Evolutionary conservation across 805 yeast genomes (phyloP).

Genomic region (Schwanniomyces sp.): DNA sequence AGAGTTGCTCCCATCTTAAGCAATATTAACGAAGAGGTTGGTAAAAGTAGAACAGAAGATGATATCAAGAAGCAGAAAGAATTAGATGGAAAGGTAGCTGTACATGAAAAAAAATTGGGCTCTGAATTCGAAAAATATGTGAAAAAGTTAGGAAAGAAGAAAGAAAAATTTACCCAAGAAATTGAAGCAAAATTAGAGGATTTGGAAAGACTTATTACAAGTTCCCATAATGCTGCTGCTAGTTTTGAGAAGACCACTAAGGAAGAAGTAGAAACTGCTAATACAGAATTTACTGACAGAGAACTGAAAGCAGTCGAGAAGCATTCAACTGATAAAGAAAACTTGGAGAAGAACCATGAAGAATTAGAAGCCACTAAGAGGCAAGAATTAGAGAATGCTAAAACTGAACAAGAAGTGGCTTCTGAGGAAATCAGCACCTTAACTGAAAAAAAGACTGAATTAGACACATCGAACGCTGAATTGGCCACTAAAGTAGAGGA

Average conservation of each 20-base stretch:
- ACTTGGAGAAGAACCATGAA: slow-evolving; percentile 41
- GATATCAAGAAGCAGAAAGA: slow-evolving; percentile 39
- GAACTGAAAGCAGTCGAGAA: slow-evolving; percentile 47
- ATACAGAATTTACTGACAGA: slow-evolving; percentile 42
- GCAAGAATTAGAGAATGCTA: slow-evolving; percentile 43
- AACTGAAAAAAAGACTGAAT: slow-evolving; percentile 41
- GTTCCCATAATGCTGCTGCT: slow-evolving; percentile 32
- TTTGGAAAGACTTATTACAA: slow-evolving; percentile 18
- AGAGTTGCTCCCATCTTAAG: slow-evolving; percentile 56
- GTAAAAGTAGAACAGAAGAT: slow-evolving; percentile 43
- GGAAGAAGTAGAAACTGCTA: slow-evolving; percentile 45
- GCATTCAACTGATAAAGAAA: slow-evolving; percentile 46
- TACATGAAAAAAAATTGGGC: slow-evolving; percentile 35
- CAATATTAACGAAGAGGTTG: slow-evolving; percentile 50
- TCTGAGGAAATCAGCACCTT: slow-evolving; percentile 45
- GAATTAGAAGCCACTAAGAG: slow-evolving; percentile 45
- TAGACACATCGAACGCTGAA: slow-evolving; percentile 39
- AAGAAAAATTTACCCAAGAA: slow-evolving; percentile 41
- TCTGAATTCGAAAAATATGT: slow-evolving; percentile 36
- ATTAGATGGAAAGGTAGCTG: slow-evolving; percentile 33
- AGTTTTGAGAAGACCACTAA: slow-evolving; percentile 42
- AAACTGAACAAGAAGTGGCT: slow-evolving; percentile 40
- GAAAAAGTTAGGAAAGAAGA: slow-evolving; percentile 37
- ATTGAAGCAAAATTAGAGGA: slow-evolving; percentile 31
- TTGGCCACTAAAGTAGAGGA: slow-evolving; percentile 40